A percentile compares a stretch with the other conserved stretches of the same genome.
Conservation (phyloP, 352 stramenopile genomes). For the Phytophthora sojae region DNA sequence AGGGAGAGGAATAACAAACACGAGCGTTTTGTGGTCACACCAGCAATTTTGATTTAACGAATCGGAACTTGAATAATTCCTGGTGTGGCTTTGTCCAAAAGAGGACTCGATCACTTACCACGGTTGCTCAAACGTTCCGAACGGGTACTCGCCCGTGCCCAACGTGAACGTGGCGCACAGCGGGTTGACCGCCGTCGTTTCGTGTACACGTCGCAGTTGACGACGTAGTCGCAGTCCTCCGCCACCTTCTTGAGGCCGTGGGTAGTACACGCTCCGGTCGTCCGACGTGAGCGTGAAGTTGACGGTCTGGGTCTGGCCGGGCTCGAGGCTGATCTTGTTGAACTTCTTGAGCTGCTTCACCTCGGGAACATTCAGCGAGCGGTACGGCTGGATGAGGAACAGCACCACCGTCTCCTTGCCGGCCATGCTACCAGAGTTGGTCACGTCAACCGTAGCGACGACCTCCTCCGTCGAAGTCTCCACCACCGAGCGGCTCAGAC, state of each 20-base stretch:
- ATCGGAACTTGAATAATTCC: no score
- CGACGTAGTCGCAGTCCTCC: background rate
- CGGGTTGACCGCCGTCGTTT: background rate
- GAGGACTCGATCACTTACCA: no score
- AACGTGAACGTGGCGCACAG: background rate
- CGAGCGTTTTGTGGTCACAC: no score
- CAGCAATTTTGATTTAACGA: no score
- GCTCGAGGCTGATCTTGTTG: conserved; percentile 42
- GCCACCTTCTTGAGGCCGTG: conserved; percentile 2
- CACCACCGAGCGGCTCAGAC: background rate
- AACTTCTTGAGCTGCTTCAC: conserved; percentile 87
- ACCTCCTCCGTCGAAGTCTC: background rate
- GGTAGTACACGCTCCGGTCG: conserved; percentile 57
- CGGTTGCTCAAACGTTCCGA: background rate
- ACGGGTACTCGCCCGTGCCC: background rate
- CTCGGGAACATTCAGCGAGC: conserved; percentile 29
- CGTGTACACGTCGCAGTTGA: background rate
- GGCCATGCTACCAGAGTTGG: background rate
- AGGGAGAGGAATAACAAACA: no score
- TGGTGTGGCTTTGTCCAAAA: no score
- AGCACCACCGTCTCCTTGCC: background rate
- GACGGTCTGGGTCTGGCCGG: conserved; percentile 8
- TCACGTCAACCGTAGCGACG: background rate
- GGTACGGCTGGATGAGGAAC: background rate
- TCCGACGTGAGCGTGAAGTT: conserved; percentile 41